Evolutionary conservation across 2,329 filamentous ascomycete genomes (phyloP), one percentile per base, ranked within the genome.

Genomic region (Verticillium nonalfalfae): DNA sequence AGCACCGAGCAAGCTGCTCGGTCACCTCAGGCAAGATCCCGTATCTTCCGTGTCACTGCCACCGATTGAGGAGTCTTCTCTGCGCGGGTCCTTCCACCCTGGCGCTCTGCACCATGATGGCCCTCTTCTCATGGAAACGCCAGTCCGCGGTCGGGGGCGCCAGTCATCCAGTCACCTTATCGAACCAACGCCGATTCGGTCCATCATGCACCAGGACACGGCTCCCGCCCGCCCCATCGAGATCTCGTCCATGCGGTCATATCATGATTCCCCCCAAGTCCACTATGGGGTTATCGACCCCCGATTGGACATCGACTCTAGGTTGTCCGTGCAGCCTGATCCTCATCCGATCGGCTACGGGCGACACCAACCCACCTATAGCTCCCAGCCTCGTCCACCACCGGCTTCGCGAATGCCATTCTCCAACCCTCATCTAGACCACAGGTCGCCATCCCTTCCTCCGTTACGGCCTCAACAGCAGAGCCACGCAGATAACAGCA

Each of bases 361-460:
- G 33, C 54, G 33, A 10, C 54, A 52, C 45, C 45, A 52, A 26
- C 10, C 45, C n/a, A 26, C 45, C 45, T 52, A 21, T 11, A 18
- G n/a, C 26, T 56, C 54, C 13, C 54, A 56, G 7, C 26, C 33
- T 31, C 33, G 26, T 9, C 54, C 60, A 56, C 56, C 40, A 56
- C 31, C 50, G 56, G 11, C 35, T 38, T 63, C 64, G 21, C 58
- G 64, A 18, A 65, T 66, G 59, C 64, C 64, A 7, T 66, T 66
- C 35, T 63, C 64, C 14, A 66, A 64, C 54, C 64, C 64, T 5
- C 34, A 40, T 18, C 34, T 52, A 4, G 59, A 62, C 21, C 62
- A 65, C 39, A 59, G 61, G 50, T 65, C 64, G 2, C 64, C 64
- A 26, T 56, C 59, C 1, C 63, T 66, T 3, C 64, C 64, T 1